Evolutionary conservation across 176 grass and related monocot species (phyloP).

Genomic region (Puccinellia tenuiflora): DNA sequence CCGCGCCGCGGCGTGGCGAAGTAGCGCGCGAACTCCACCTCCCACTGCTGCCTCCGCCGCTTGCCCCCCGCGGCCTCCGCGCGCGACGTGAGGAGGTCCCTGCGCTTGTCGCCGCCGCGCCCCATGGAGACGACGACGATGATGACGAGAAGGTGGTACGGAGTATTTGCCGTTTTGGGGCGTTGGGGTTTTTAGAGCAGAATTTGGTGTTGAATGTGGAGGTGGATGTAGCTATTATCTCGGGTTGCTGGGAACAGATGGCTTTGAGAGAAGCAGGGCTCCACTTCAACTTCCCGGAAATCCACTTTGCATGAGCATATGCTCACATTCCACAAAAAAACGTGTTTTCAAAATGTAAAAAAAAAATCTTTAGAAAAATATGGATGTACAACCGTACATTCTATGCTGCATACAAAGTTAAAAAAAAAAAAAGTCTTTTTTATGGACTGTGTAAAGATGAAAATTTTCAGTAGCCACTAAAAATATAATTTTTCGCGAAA

Average conservation of each 20-base stretch:
- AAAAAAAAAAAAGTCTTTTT: no score
- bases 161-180: neutral
- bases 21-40: constrained; percentile 62
- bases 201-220: neutral
- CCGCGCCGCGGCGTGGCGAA: constrained; percentile 34
- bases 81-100: neutral
- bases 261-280: no score
- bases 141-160: neutral
- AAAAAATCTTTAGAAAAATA: no score
- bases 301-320: no score
- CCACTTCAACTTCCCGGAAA: neutral
- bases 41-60: constrained; percentile 30
- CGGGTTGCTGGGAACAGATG: neutral
- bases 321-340: no score
- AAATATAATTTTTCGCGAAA: no score
- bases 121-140: constrained; percentile 11
- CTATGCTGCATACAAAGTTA: no score
- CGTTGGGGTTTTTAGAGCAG: neutral
- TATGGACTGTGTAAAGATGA: no score
- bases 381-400: no score
- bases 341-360: no score
- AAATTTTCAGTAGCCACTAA: no score
- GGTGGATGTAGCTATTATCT: neutral
- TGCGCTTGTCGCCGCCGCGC: neutral
- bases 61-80: neutral